These are phyloP conservation scores for Hyphopichia burtonii DNA, from an alignment of 1,139 yeast species.

Conservation along the genomic window DNA sequence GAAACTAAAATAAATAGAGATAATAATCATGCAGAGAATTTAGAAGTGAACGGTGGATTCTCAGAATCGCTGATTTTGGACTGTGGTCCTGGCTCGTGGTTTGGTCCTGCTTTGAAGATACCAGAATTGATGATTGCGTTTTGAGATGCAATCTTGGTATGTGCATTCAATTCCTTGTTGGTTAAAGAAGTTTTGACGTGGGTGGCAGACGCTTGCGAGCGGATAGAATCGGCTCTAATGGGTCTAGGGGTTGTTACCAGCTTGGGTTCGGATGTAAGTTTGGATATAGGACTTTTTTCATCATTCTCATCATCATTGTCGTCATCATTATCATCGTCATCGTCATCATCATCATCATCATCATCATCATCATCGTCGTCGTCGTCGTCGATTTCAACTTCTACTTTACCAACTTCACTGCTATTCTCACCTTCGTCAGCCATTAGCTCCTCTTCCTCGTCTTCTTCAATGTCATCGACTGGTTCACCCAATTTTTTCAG, in stretches of 20 bases:
- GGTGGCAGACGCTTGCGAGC: constrained; percentile 3
- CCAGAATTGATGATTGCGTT: constrained; percentile 17
- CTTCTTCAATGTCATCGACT: constrained; percentile 14
- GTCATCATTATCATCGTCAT: constrained; percentile 2
- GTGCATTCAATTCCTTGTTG: constrained; percentile 16
- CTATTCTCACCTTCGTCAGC: constrained; percentile 7
- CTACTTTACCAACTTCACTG: constrained; percentile 16
- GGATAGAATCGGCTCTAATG: constrained; percentile 4
- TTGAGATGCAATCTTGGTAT: constrained; percentile 16
- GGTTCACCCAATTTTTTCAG: constrained; percentile 26
- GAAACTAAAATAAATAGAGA: neutral
- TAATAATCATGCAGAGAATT: neutral
- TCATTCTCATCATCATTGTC: constrained; percentile 1
- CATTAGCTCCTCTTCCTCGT: constrained; percentile 11
- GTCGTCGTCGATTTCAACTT: constrained; percentile 16
- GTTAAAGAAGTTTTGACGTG: constrained; percentile 2
- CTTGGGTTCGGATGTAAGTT: neutral
- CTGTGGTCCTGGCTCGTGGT: neutral
- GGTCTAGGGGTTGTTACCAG: neutral
- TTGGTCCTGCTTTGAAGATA: neutral
- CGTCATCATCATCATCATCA: constrained; percentile 11
- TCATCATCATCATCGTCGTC: constrained; percentile 13
- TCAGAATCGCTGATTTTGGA: neutral
- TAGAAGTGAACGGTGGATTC: neutral
- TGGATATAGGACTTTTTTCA: neutral